Base-by-base conservation (phyloP, 2,329 filamentous ascomycete species). In the Aspergillus ochraceoroseus region DNA sequence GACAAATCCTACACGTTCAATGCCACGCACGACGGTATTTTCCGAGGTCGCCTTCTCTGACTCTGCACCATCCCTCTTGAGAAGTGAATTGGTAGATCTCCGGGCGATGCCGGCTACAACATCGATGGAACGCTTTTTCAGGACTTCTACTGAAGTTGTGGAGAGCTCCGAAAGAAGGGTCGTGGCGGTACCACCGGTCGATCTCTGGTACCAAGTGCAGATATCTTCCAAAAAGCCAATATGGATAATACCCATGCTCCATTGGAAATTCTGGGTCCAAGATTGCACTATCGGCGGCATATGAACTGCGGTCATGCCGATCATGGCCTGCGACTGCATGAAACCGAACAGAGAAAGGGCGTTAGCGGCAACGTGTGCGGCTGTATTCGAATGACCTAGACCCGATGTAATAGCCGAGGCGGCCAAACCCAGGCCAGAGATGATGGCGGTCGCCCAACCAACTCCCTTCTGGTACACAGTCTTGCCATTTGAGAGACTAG, bases 201-300 rank as follows among this genome's bases (percentile, higher is more conserved):
- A 79, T 47, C 89, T 85, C 68, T 95, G 89, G 62, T 95, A 96
- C 90, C 90, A 96, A 23, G 88, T 94, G 47, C 87, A 86, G 58
- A 95, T 85, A 32, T 73, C 74, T 70, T 96, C 87, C 69, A 95
- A 77, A 64, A 94, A 95, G n/a, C 73, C 74, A 28, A 95, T 75
- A 36, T 79, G 78, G 56, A 96, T 94, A 56, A 96, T 88, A 55
- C 90, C 90, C 87, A 96, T 92, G 58, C 84, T 94, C 90, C 90
- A 96, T 62, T 94, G 85, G 70, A 96, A 95, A 68, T 95, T 90
- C 68, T 95, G 89, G 1, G 89, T 95, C 90, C 90, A 96, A 0
- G 89, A 77, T 57, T 85, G 77, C 38, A 94, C 90, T 46, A 95
- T 85, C 0, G 90, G 90, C 7, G 90, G 90, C 38, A 95, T 76